A percentile compares a stretch with the other conserved stretches of the same genome.
Evolutionary conservation across 2,329 filamentous ascomycete genomes (phyloP).

Genomic region (Bipolaris zeicola): DNA sequence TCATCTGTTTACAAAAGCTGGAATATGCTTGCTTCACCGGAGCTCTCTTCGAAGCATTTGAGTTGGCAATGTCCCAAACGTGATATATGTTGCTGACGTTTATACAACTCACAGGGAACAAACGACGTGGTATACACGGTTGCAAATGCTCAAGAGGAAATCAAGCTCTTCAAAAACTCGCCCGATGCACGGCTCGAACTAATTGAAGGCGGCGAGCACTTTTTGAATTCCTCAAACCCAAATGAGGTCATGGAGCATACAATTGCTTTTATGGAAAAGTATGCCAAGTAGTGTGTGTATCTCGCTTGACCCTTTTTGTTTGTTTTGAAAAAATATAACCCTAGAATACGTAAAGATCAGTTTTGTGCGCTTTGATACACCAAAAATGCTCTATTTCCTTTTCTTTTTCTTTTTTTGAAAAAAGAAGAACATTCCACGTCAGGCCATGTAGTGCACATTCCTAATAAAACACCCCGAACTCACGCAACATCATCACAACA

Average conservation of each 20-base stretch:
- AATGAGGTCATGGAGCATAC: constrained; percentile 49
- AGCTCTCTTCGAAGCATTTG: neutral
- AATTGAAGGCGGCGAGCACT: constrained; percentile 57
- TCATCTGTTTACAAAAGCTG: neutral
- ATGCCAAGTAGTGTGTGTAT: constrained; percentile 1
- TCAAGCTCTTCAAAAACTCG: constrained; percentile 54
- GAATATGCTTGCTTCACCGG: neutral
- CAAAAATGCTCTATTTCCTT: too few species aligned
- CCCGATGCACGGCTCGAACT: constrained; percentile 51
- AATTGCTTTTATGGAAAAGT: constrained; percentile 40
- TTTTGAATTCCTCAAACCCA: constrained; percentile 55
- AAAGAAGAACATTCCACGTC: too few species aligned
- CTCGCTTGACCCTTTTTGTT: neutral
- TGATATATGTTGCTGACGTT: neutral
- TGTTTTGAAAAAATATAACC: neutral
- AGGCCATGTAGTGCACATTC: too few species aligned
- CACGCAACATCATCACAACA: too few species aligned
- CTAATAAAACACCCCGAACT: too few species aligned
- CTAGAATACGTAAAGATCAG: too few species aligned
- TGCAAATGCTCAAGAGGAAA: constrained; percentile 54
- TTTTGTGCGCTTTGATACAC: too few species aligned
- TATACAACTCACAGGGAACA: constrained; percentile 44
- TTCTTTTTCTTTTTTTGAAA: too few species aligned
- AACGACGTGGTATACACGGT: constrained; percentile 51
- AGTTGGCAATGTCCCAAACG: neutral